Percentiles rank a stretch among this genome's conserved stretches.
Evolutionary conservation across 495 filamentous ascomycete genomes (phyloP).

Genomic region (Penicillium paradoxum): DNA sequence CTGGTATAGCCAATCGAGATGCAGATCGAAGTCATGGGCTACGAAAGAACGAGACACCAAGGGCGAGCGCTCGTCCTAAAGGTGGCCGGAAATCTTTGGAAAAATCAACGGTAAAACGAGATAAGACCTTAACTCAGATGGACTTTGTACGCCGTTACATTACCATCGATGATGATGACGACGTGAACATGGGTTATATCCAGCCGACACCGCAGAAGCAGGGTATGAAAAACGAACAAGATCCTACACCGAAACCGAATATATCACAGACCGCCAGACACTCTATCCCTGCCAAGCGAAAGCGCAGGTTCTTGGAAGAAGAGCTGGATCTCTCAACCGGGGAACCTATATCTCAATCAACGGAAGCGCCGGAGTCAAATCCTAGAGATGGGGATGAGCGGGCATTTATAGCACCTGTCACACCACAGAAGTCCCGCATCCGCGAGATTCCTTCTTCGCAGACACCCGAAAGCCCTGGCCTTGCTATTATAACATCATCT

Average conservation of each 20-base stretch:
- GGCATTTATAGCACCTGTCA: conserved; percentile 15
- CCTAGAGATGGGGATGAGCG: not conserved
- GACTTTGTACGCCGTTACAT: conserved; percentile 40
- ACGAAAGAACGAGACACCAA: conserved; percentile 16
- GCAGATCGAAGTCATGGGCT: not conserved
- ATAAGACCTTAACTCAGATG: conserved; percentile 47
- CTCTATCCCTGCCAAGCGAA: conserved; percentile 7
- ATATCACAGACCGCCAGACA: not conserved
- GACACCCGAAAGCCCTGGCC: conserved; percentile 41
- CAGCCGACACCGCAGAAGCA: conserved; percentile 18
- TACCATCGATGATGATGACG: conserved; percentile 35
- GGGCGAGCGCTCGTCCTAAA: conserved; percentile 17
- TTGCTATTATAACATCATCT: conserved; percentile 38
- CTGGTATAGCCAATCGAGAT: not conserved
- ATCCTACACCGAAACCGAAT: not conserved
- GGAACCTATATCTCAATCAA: conserved; percentile 18
- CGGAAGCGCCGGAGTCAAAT: conserved; percentile 9
- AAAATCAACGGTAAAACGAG: conserved; percentile 21
- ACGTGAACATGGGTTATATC: conserved; percentile 35
- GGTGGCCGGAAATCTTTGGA: conserved; percentile 23
- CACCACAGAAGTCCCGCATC: conserved; percentile 31
- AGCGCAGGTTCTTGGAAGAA: conserved; percentile 11
- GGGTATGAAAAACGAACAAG: not conserved
- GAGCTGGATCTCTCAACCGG: conserved; percentile 26
- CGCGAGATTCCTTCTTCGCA: conserved; percentile 44